Evolutionary conservation across 768 basidiomycete species (phyloP).

Genomic region (Agaricus blazei): DNA sequence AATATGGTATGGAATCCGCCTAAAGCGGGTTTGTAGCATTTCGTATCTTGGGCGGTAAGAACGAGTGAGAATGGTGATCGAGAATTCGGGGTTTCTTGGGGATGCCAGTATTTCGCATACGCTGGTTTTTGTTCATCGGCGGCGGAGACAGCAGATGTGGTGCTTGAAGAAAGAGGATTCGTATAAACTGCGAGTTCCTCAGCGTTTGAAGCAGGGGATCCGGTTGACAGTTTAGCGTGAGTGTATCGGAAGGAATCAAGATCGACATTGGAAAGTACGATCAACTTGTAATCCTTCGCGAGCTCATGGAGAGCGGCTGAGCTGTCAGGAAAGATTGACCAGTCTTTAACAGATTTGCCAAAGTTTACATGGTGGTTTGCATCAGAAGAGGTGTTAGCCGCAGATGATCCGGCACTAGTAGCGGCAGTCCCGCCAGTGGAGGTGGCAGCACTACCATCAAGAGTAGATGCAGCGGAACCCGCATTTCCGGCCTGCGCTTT

Average conservation of each 20-base stretch:
- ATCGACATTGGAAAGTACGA: constrained; percentile 77
- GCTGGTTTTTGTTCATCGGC: background rate
- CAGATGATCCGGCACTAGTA: constrained; percentile 9
- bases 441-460: constrained; percentile 15
- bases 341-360: constrained; percentile 53
- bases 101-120: constrained; percentile 35
- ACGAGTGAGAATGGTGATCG: constrained; percentile 61
- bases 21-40: constrained; percentile 67
- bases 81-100: constrained; percentile 31
- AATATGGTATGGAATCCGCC: constrained; percentile 49
- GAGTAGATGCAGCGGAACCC: constrained; percentile 11
- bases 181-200: constrained; percentile 19
- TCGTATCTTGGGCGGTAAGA: constrained; percentile 67
- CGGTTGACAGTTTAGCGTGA: constrained; percentile 48
- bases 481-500: constrained; percentile 23
- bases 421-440: constrained; percentile 5
- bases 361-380: constrained; percentile 40
- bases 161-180: constrained; percentile 19
- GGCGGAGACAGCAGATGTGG: background rate
- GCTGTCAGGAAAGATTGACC: constrained; percentile 68
- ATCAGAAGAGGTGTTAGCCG: constrained; percentile 5
- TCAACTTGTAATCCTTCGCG: constrained; percentile 59
- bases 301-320: constrained; percentile 52
- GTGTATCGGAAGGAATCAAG: constrained; percentile 56
- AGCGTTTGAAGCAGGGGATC: constrained; percentile 17